These are phyloP conservation scores for Agaricus subrufescens DNA, from an alignment of 768 basidiomycete species.

Conservation along the genomic window DNA sequence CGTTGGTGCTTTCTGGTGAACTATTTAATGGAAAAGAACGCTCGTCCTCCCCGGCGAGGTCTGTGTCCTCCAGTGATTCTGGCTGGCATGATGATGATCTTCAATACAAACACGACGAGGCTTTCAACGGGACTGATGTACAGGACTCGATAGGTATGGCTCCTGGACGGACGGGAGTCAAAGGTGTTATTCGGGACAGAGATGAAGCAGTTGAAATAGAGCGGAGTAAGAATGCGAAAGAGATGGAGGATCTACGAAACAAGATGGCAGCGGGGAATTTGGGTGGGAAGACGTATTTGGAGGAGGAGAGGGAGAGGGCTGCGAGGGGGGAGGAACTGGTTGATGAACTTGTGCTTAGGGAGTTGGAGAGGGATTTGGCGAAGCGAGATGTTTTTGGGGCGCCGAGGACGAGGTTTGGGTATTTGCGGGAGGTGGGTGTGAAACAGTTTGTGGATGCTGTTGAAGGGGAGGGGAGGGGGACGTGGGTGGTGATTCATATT, in stretches of 20 bases:
- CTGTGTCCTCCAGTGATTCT: conserved; percentile 50
- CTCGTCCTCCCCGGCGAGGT: conserved; percentile 59
- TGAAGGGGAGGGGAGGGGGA: conserved; percentile 60
- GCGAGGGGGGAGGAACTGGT: conserved; percentile 38
- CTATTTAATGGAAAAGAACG: conserved; percentile 55
- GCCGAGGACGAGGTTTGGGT: conserved; percentile 60
- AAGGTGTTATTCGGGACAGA: conserved; percentile 81
- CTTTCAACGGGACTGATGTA: conserved; percentile 23
- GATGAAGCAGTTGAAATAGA: conserved; percentile 59
- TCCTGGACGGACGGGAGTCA: conserved; percentile 82
- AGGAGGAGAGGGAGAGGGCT: conserved; percentile 64
- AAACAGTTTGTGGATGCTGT: conserved; percentile 71
- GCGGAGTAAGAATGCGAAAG: conserved; percentile 46
- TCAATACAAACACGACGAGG: conserved; percentile 27
- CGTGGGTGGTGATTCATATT: conserved; percentile 84
- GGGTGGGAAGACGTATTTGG: conserved; percentile 69
- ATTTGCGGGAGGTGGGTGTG: conserved; percentile 75
- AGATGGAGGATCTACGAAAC: conserved; percentile 46
- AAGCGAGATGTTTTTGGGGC: conserved; percentile 43
- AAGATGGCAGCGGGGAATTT: conserved; percentile 64
- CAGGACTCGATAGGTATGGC: conserved; percentile 76
- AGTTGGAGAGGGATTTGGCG: conserved; percentile 30
- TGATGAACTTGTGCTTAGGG: conserved; percentile 40
- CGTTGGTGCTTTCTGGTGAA: conserved; percentile 72
- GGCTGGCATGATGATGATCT: conserved; percentile 53